Evolutionary conservation across 176 grass and related monocot species (phyloP), one percentile per base, ranked within the genome.

Genomic region (Cenchrus americanus): DNA sequence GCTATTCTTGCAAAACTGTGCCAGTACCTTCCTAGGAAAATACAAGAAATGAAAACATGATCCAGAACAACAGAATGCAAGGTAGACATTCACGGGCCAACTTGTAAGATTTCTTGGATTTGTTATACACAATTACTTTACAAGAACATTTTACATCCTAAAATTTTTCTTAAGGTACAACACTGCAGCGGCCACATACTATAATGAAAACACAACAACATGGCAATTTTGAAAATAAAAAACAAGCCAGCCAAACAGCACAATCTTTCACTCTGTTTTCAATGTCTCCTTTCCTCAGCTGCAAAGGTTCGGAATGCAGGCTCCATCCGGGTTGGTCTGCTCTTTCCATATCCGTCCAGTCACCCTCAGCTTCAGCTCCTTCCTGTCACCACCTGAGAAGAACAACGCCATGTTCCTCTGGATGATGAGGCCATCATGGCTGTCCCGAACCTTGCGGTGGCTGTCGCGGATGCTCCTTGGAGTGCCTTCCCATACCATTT

Each of bases 331-430:
- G 77, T 88, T 94, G 17, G 79, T 82, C 69, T 94, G 89, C 62
- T 94, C 92, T 72, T 94, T 94, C 92, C 88, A 91, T 55, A 94
- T 94, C 49, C 89, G 79, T 19, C 92, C 92, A 0, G 92, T 94
- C 15, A 94, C 92, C 80, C 92, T 82, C 48, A 94, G 62, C 79
- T 94, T 94, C 67, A 94, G 83, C 63, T 94, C 92, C 75, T 94
- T 94, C 71, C 92, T 87, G 14, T 94, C 92, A 7, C 92, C 83
- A 0, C 92, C 94, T 0, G 89, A 94, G 87, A 97, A 94, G 87
- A 97, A 97, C 32, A 94, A 61, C 0, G 94, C 94, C 94, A 97
- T 94, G 77, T 97, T 94, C 52, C 94, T 87, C 84, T 92, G 90
- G 80, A 97, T 94, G 59, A 97, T 89, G 26, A 97, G 87, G 44